These are phyloP conservation scores for Wickerhamiella domercqiae DNA, from an alignment of 805 yeast genomes.

Conservation along the genomic window DNA sequence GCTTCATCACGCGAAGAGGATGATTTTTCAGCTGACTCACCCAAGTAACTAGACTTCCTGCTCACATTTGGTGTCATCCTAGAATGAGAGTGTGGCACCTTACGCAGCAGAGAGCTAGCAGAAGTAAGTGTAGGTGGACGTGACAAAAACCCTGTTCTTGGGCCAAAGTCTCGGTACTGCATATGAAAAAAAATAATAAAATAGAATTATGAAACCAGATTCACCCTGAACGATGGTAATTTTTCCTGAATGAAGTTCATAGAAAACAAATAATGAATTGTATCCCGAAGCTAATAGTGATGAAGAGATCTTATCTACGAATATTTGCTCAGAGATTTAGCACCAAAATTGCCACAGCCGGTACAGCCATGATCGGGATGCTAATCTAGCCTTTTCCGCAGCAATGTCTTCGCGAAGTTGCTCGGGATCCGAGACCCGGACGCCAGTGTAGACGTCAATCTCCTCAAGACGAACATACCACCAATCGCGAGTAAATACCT, in stretches of 20 bases:
- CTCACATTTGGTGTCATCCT: too few species aligned
- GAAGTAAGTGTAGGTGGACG: too few species aligned
- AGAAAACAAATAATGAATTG: neutral
- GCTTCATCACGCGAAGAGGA: constrained; percentile 18
- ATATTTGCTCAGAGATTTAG: too few species aligned
- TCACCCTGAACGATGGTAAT: too few species aligned
- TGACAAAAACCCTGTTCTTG: too few species aligned
- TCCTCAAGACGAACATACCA: constrained; percentile 9
- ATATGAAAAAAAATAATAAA: too few species aligned
- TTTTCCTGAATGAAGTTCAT: neutral
- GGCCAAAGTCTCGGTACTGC: too few species aligned
- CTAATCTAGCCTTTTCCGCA: constrained; percentile 8
- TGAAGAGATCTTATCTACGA: too few species aligned
- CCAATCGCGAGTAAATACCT: constrained; percentile 9
- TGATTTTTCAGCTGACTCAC: neutral
- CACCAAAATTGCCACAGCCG: constrained; percentile 15
- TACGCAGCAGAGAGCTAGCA: too few species aligned
- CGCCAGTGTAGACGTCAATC: constrained; percentile 13
- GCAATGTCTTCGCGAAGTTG: constrained; percentile 7
- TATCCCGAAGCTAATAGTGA: neutral
- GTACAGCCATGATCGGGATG: constrained; percentile 1
- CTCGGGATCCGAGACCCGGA: constrained; percentile 12
- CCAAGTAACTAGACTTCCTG: too few species aligned
- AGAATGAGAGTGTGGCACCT: neutral
- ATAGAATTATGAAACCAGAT: too few species aligned